These are phyloP conservation scores for Venturia oleaginea DNA, from an alignment of 2,329 filamentous ascomycete genomes.

Conservation along the genomic window DNA sequence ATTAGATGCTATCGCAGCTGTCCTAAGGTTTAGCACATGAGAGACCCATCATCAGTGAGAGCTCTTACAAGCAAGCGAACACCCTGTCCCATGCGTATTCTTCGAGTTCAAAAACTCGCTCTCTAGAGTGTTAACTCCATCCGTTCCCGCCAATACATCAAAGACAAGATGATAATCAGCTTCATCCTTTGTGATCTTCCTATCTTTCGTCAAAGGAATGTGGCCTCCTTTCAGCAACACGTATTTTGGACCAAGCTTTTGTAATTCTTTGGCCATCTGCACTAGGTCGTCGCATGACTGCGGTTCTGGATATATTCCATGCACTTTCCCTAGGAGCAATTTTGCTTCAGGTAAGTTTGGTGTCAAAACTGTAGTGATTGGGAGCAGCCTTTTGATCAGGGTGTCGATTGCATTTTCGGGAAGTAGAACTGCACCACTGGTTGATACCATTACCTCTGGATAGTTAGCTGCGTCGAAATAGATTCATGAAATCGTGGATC, in stretches of 20 bases:
- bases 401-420: slow-evolving; percentile 54
- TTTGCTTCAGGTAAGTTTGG: slow-evolving; percentile 70
- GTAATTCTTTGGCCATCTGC: slow-evolving; percentile 55
- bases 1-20: slow-evolving; percentile 67
- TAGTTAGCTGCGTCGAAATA: neutral
- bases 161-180: slow-evolving; percentile 59
- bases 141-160: slow-evolving; percentile 64
- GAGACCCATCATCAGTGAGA: neutral
- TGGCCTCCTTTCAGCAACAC: slow-evolving; percentile 90
- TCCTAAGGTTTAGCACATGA: slow-evolving; percentile 1
- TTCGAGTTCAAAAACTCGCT: slow-evolving; percentile 61
- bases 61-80: slow-evolving; percentile 73
- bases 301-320: slow-evolving; percentile 37
- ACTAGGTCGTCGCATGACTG: slow-evolving; percentile 57
- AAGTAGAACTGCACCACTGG: slow-evolving; percentile 63
- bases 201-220: slow-evolving; percentile 60
- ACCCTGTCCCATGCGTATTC: slow-evolving; percentile 92
- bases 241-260: slow-evolving; percentile 62
- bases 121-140: slow-evolving; percentile 53
- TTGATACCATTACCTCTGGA: slow-evolving; percentile 79
- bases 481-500: slow-evolving; percentile 22
- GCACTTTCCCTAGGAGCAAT: slow-evolving; percentile 50
- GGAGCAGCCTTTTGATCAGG: slow-evolving; percentile 52
- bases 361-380: slow-evolving; percentile 59
- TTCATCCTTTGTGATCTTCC: slow-evolving; percentile 44